Base-by-base conservation (phyloP, 176 grass and related monocot genomes). In the Ananas comosus region DNA sequence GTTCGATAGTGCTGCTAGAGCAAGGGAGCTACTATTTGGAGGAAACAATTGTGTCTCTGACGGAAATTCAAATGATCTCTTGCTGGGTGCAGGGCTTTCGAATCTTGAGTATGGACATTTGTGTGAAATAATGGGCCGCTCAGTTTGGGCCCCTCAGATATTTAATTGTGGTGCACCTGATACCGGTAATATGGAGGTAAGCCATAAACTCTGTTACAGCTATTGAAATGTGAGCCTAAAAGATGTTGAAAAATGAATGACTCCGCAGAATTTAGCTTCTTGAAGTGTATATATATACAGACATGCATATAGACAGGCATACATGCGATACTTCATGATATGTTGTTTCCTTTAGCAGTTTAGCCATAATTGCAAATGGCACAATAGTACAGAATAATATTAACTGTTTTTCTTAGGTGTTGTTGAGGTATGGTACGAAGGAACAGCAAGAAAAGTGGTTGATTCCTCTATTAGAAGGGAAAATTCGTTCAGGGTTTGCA, bases 121-220 rank as follows among this genome's bases (percentile, higher is more conserved):
- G 64, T 99, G 94, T 78, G 89, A 99, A 80, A 85, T 99, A 78
- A 93, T 93, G 89, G 94, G 94, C 6, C 84, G 82, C 17, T 97
- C 82, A 67, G 51, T 90, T 84, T 97, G 94, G 81, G 87, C 94
- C 63, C 89, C 94, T 72, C 89, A 97, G 79, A 86, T 97, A 74
- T 97, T 97, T 86, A 97, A 97, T 64, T 93, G 87, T n/a, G 80
- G 77, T 71, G 79, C 94, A 22, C 94, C 89, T 28, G 94, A 97
- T 76, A 97, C 89, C 1, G 94, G 89, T 48, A 97, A 97, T 76
- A 97, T 92, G 94, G 94, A 97, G 94, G 94, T 92, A 90, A 21
- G 28, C 11, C 13, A 19, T 69, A 9, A 14, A 63, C 57, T 61
- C 22, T 63, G 54, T 49, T 16, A 29, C 51, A 50, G 65, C 65